phyloP scores from a whole-genome alignment of 306 rosid genomes.

The Notholithocarpus densiflorus region DNA sequence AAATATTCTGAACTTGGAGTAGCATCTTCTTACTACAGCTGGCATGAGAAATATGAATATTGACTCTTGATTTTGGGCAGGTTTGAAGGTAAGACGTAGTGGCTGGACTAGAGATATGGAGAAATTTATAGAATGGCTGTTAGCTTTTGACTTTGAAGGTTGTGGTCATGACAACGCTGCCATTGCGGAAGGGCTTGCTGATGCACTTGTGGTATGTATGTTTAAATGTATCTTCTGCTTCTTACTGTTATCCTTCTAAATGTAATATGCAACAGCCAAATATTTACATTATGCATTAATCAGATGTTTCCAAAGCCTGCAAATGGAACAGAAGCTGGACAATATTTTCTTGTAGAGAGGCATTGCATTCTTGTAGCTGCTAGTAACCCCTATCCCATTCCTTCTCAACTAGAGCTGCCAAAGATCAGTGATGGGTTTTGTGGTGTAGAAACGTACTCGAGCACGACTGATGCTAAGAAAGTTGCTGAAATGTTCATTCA shows the following conservation, averaged over 20 bases:
- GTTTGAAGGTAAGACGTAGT: neutral
- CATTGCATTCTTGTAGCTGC: slow-evolving; percentile 25
- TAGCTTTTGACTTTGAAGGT: slow-evolving; percentile 13
- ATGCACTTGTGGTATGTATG: slow-evolving; percentile 24
- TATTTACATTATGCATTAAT: neutral
- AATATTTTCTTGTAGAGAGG: slow-evolving; percentile 8
- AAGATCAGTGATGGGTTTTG: neutral
- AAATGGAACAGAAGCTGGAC: neutral
- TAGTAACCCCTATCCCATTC: neutral
- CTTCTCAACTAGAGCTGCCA: slow-evolving; percentile 5
- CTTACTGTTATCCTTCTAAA: too few relatives aligned
- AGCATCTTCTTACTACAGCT: too few relatives aligned
- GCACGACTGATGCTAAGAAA: neutral
- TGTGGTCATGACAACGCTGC: neutral
- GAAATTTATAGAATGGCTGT: neutral
- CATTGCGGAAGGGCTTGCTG: slow-evolving; percentile 17
- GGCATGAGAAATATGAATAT: too few relatives aligned
- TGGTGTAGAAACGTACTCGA: neutral
- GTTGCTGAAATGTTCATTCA: slow-evolving; percentile 5
- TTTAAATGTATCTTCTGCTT: neutral
- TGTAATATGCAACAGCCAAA: too few relatives aligned
- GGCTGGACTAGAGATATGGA: neutral
- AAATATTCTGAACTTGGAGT: too few relatives aligned
- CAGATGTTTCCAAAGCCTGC: slow-evolving; percentile 25
- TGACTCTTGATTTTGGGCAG: neutral